Percentiles rank a stretch among this genome's conserved stretches.
phyloP scores from a whole-genome alignment of 192 early-diverging fungal genomes.

The Coemansia sp. region DNA sequence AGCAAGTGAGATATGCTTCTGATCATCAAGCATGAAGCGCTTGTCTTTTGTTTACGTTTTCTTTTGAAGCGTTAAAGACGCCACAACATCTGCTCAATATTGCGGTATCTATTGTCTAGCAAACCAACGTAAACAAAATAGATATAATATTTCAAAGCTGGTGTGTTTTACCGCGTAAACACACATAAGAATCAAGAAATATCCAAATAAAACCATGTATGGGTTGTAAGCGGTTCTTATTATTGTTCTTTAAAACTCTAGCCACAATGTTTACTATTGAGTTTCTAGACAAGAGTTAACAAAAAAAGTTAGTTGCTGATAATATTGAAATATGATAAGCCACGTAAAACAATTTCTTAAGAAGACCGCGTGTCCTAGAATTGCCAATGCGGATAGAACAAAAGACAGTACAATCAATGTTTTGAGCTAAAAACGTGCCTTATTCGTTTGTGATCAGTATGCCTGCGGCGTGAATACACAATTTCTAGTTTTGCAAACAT shows the following conservation, averaged over 20 bases:
- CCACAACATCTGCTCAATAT: conserved; percentile 4
- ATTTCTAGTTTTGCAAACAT: not conserved
- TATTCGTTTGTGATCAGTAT: conserved; percentile 13
- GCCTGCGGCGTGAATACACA: conserved; percentile 19
- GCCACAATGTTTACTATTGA: conserved; percentile 7
- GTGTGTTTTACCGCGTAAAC: not conserved
- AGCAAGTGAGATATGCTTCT: not conserved
- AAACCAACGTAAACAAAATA: not conserved
- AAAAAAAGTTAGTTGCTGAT: not conserved
- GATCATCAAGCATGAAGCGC: conserved; percentile 3
- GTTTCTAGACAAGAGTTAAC: not conserved
- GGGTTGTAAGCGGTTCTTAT: conserved; percentile 5
- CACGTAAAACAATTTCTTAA: conserved; percentile 4
- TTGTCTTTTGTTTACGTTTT: conserved; percentile 2
- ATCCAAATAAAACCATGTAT: not conserved
- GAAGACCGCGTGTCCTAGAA: conserved; percentile 1
- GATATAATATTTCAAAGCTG: not conserved
- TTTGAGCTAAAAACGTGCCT: conserved; percentile 7
- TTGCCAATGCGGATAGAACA: not conserved
- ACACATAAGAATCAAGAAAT: conserved; percentile 2
- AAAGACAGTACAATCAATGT: conserved; percentile 1
- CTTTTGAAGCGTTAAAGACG: not conserved
- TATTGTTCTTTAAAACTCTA: conserved; percentile 4
- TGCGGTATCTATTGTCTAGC: not conserved
- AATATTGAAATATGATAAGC: conserved; percentile 1